Percentiles rank a stretch among this genome's conserved stretches.
phyloP scores from a whole-genome alignment of 805 yeast genomes.

The Jamesozyma hellenica region DNA sequence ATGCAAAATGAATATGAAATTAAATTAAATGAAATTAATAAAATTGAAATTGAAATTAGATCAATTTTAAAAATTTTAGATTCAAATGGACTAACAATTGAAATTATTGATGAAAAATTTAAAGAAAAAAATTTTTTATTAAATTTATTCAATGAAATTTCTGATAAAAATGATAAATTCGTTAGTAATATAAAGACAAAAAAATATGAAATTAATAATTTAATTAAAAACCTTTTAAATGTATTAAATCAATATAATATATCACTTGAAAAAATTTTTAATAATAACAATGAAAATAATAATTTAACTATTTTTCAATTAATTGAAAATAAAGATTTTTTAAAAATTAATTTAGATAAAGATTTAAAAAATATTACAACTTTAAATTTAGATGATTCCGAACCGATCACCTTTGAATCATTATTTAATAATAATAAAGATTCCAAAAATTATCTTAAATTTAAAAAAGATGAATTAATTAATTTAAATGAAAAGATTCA shows the following conservation, averaged over 20 bases:
- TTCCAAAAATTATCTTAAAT: conserved; percentile 11
- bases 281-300: conserved; percentile 16
- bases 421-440: conserved; percentile 6
- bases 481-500: conserved; percentile 30
- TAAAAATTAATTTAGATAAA: conserved; percentile 9
- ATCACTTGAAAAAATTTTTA: conserved; percentile 33
- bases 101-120: conserved; percentile 53
- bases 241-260: conserved; percentile 49
- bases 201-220: conserved; percentile 40
- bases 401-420: conserved; percentile 7
- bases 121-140: conserved; percentile 51
- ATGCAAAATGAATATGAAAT: conserved; percentile 42
- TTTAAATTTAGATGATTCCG: conserved; percentile 9
- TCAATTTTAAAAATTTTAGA: conserved; percentile 37
- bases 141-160: conserved; percentile 40
- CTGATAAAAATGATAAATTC: conserved; percentile 37
- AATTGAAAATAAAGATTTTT: too few species aligned
- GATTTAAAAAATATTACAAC: conserved; percentile 26
- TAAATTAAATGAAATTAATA: conserved; percentile 33
- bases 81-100: conserved; percentile 49
- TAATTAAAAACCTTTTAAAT: conserved; percentile 42
- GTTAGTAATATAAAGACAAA: conserved; percentile 38
- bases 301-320: conserved; percentile 6
- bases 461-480: conserved; percentile 23
- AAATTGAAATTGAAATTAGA: conserved; percentile 34